Base-by-base conservation (phyloP, 176 grass and related monocot genomes). In the Carex scoparia region DNA sequence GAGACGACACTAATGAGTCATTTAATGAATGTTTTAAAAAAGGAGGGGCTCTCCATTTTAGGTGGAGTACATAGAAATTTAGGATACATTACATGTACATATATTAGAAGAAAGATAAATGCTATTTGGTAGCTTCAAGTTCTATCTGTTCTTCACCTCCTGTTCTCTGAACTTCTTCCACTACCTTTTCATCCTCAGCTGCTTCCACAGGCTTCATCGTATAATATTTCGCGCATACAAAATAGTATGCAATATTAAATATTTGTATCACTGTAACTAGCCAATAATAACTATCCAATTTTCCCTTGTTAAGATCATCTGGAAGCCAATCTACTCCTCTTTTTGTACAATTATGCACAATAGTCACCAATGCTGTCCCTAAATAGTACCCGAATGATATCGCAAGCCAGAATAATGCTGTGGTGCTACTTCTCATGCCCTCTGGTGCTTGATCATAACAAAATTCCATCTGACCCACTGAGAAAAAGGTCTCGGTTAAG, bases 251-350 rank as follows among this genome's bases (percentile, higher is more conserved):
- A 10, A 97, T 90, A 44, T 94, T 97, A 64, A 97, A 57, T 31
- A 89, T 74, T 87, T 94, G 77, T 73, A 94, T 74, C 10, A 83
- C 87, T 4, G 94, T 92, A 61, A 97, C 84, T 74, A 97, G 86
- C 90, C 94, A 97, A 85, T 97, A 97, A 84, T 97, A 97, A 89
- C 78, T 87, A 58, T 97, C 88, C 19, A 94, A 85, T 82, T 90
- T 94, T 10, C 90, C 92, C 81, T 57, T 72, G 84, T 94, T 97
- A 84, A 97, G 86, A 86, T 97, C 94, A 87, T 97, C 92, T 86
- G 92, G 92, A 23, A 94, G 94, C 92, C 94, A 97, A 74, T 75
- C 87, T 28, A 90, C 87, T 53, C 59, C 5, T 56, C 79, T 84
- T 9, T 67, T 79, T 5, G 51, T 97, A n/a, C 71, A 80, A 51